Percentiles rank a stretch among this genome's conserved stretches.
These are phyloP conservation scores for Blastocystis hominis DNA, from an alignment of 352 stramenopile genomes.

Conservation along the genomic window DNA sequence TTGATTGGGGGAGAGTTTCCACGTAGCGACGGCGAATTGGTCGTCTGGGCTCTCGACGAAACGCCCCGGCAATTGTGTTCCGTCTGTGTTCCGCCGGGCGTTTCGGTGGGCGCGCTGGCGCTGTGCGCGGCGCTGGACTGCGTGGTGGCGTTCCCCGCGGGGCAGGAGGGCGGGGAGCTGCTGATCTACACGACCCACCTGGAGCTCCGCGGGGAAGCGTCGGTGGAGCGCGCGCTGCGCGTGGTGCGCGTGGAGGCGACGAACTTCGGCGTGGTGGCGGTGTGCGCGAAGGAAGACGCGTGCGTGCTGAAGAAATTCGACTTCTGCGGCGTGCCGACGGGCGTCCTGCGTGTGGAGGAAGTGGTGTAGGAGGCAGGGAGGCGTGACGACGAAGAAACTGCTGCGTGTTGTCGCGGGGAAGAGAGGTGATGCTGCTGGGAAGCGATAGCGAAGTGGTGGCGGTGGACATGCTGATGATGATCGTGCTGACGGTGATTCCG, in stretches of 20 bases:
- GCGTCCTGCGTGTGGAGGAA: background rate
- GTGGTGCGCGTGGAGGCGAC: background rate
- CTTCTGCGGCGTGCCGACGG: background rate
- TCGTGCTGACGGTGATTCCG: background rate
- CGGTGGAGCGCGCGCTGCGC: background rate
- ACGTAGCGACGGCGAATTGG: background rate
- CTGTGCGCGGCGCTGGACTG: background rate
- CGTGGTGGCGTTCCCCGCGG: background rate
- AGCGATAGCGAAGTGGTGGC: background rate
- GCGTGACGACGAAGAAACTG: background rate
- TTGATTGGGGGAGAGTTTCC: background rate
- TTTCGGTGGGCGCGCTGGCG: no score
- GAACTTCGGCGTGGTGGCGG: background rate
- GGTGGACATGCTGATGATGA: background rate
- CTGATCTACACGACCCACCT: slow-evolving; percentile 8
- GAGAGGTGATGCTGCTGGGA: background rate
- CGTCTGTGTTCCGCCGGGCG: background rate
- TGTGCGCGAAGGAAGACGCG: background rate
- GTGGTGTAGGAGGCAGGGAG: background rate
- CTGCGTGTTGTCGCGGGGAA: background rate
- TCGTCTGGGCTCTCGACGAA: background rate
- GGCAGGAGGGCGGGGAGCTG: background rate
- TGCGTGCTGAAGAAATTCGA: background rate
- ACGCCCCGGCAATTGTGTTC: background rate
- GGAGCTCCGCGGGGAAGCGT: background rate